Percentiles rank a stretch among this genome's conserved stretches.
Conservation (phyloP, 305 asterid species). For the Rubia balearica region DNA sequence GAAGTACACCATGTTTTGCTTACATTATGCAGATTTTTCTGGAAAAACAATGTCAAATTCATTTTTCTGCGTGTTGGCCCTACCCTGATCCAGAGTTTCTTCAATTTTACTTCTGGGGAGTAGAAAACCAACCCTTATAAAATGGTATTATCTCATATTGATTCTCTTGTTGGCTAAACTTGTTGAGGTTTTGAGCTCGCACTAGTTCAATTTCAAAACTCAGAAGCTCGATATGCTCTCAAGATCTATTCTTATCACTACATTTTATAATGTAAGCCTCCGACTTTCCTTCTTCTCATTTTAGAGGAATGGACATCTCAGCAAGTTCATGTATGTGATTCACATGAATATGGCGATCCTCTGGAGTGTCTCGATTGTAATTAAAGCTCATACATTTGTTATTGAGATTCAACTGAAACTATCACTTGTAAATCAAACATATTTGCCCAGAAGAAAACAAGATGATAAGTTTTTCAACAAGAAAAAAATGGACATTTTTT, state of each 20-base stretch:
- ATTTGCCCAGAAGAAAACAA: too few species aligned
- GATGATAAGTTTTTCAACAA: too few species aligned
- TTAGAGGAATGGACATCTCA: slow-evolving; percentile 51
- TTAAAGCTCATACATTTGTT: too few species aligned
- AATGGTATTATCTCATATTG: slow-evolving; percentile 35
- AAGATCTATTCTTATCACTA: slow-evolving; percentile 39
- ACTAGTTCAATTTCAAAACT: slow-evolving; percentile 49
- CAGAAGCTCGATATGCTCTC: slow-evolving; percentile 57
- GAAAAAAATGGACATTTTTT: too few species aligned
- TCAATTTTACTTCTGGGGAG: too few species aligned
- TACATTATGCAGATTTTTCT: slow-evolving; percentile 44
- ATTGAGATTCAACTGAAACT: too few species aligned
- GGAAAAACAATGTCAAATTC: slow-evolving; percentile 36
- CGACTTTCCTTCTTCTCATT: slow-evolving; percentile 41
- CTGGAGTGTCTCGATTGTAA: slow-evolving; percentile 26
- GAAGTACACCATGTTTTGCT: slow-evolving; percentile 30
- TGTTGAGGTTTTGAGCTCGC: slow-evolving; percentile 46
- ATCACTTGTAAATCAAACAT: too few species aligned
- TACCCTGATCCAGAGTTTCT: too few species aligned
- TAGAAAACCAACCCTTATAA: slow-evolving; percentile 7
- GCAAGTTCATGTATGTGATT: slow-evolving; percentile 36
- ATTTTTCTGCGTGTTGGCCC: too few species aligned
- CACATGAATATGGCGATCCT: not conserved
- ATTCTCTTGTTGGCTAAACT: slow-evolving; percentile 37
- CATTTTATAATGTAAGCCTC: slow-evolving; percentile 51